Conservation (phyloP, 2,329 filamentous ascomycete species). For the Pseudogymnoascus sp. region DNA sequence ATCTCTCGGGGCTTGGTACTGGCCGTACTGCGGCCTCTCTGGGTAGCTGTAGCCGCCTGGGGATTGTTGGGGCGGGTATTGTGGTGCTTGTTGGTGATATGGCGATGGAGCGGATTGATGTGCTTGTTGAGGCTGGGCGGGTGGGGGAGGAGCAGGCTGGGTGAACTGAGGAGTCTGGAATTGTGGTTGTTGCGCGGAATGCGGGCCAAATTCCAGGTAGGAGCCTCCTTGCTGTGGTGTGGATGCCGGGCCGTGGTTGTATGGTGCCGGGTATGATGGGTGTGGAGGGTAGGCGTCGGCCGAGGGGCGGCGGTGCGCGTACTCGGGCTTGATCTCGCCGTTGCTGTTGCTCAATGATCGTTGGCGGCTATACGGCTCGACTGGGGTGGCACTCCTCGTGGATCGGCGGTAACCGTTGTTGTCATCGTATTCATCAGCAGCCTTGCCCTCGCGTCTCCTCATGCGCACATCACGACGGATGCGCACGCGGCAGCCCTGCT, state of each 20-base stretch:
- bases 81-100: conserved; percentile 13
- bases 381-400: conserved; percentile 25
- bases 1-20: neutral
- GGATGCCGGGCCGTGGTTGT: conserved; percentile 13
- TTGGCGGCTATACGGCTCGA: conserved; percentile 32
- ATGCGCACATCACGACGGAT: conserved; percentile 91
- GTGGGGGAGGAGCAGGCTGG: conserved; percentile 17
- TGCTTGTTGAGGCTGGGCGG: conserved; percentile 21
- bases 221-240: conserved; percentile 21
- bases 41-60: conserved; percentile 4
- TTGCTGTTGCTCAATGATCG: conserved; percentile 54
- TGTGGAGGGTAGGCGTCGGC: conserved; percentile 33
- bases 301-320: conserved; percentile 39
- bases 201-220: neutral
- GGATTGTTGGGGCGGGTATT: neutral
- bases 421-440: conserved; percentile 40
- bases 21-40: conserved; percentile 13
- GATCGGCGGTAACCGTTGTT: conserved; percentile 51
- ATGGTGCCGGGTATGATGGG: conserved; percentile 22
- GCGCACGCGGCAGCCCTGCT: conserved; percentile 92
- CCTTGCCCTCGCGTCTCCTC: conserved; percentile 71
- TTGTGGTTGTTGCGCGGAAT: conserved; percentile 11
- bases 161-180: conserved; percentile 18
- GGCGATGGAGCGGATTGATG: conserved; percentile 12
- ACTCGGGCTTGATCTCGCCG: conserved; percentile 35